Conservation (phyloP, 306 rosid genomes). For the Glycine latifolia region DNA sequence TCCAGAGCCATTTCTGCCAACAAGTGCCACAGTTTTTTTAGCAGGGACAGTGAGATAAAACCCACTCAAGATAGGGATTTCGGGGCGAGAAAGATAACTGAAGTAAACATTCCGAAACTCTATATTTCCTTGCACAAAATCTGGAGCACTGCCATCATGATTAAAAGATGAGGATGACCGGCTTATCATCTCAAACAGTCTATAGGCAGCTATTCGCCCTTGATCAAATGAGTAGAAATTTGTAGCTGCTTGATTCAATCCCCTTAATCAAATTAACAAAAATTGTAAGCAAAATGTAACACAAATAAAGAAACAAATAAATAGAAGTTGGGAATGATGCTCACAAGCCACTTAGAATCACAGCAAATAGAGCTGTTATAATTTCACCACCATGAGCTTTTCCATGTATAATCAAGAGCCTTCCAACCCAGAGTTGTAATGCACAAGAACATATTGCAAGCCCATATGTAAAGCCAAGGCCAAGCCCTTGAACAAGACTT, state of each 20-base stretch:
- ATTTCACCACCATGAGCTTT: constrained; percentile 97
- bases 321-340: constrained; percentile 47
- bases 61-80: constrained; percentile 98
- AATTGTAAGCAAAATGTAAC: constrained; percentile 26
- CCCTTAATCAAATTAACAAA: constrained; percentile 65
- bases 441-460: constrained; percentile 99
- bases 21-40: constrained; percentile 98
- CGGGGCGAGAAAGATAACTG: constrained; percentile 99
- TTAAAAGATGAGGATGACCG: constrained; percentile 88
- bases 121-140: constrained; percentile 88
- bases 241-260: constrained; percentile 98
- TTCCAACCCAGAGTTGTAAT: constrained; percentile 98
- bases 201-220: constrained; percentile 98
- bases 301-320: not conserved
- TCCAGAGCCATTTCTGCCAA: constrained; percentile 99
- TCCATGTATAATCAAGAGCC: constrained; percentile 66
- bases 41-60: constrained; percentile 99
- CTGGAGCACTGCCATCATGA: constrained; percentile 80
- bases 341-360: constrained; percentile 99
- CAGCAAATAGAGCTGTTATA: constrained; percentile 91
- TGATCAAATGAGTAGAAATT: constrained; percentile 99
- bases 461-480: constrained; percentile 99
- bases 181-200: constrained; percentile 99
- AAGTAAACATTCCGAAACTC: constrained; percentile 98
- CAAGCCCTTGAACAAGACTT: constrained; percentile 99